Evolutionary conservation across 2,329 filamentous ascomycete species (phyloP), one percentile per base, ranked within the genome.

Genomic region (Lachnellula willkommii): DNA sequence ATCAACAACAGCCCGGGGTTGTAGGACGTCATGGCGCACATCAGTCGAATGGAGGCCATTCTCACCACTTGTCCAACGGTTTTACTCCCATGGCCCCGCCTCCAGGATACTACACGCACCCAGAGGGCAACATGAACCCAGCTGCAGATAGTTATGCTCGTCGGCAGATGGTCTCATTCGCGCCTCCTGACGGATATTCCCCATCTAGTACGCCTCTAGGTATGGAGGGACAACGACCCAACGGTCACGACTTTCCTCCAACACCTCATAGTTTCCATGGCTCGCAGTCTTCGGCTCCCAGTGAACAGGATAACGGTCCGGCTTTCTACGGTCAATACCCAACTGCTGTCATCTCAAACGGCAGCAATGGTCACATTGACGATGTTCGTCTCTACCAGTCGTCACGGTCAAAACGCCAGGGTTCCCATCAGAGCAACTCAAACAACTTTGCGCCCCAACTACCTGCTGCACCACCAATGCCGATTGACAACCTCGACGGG

Each of bases 191-290:
- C 36, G 62, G 64, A 22, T 72, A 70, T 46, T 68, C 69, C 17
- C 71, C 70, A 55, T 60, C 60, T 55, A 50, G 63, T 56, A 63
- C 72, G 59, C 60, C 66, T 39, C 46, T 57, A 36, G 62, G 60
- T 3, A 47, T 54, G 46, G 66, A 68, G 15, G 52, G 55, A 47
- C 54, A 58, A 37, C 60, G 63, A 12, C 50, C 62, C 46, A 56
- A 52, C 8, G 49, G 61, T 11, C 79, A 80, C 64, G 78, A 77
- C 6, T 39, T 17, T 3, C 79, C 81, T 2, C 76, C 78, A 1
- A 83, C 81, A 2, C 79, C 81, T 4, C 81, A 81, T 59, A 85
- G 81, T 68, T 83, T 82, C 64, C 82, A 83, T 54, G 82, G 78
- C 37, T 85, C 83, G 2, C 82, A 84, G 58, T 76, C 80, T 37